A percentile compares a stretch with the other conserved stretches of the same genome.
phyloP scores from a whole-genome alignment of 75 land plant genomes.

The Pinus taeda region DNA sequence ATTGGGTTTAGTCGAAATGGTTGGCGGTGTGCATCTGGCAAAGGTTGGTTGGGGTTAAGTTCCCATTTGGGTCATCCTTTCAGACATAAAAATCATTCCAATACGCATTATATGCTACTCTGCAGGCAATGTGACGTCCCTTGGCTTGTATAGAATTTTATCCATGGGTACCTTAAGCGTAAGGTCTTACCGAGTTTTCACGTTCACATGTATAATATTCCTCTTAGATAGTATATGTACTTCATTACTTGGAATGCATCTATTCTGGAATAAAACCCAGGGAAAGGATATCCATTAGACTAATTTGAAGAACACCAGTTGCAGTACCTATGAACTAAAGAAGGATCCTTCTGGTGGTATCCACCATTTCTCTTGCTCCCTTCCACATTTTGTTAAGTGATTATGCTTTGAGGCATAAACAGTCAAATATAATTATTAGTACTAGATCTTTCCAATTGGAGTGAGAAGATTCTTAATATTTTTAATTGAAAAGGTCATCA shows the following conservation, averaged over 20 bases:
- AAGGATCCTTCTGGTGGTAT: constrained; percentile 1
- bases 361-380: background rate
- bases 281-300: background rate
- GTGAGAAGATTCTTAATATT: background rate
- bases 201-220: no score
- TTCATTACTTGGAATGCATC: no score
- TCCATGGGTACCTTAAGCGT: background rate
- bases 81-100: background rate
- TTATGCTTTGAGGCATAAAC: background rate
- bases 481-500: background rate
- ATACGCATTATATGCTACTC: background rate
- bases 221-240: no score
- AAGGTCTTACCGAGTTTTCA: background rate
- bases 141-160: background rate
- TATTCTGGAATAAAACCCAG: background rate
- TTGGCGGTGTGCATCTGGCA: background rate
- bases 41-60: background rate
- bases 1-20: background rate
- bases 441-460: background rate
- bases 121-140: background rate
- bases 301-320: background rate
- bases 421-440: background rate
- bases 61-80: background rate
- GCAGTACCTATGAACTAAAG: background rate
- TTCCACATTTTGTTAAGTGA: background rate